These are phyloP conservation scores for Pseudozyma pruni DNA, from an alignment of 1,284 basidiomycete genomes.

Conservation along the genomic window DNA sequence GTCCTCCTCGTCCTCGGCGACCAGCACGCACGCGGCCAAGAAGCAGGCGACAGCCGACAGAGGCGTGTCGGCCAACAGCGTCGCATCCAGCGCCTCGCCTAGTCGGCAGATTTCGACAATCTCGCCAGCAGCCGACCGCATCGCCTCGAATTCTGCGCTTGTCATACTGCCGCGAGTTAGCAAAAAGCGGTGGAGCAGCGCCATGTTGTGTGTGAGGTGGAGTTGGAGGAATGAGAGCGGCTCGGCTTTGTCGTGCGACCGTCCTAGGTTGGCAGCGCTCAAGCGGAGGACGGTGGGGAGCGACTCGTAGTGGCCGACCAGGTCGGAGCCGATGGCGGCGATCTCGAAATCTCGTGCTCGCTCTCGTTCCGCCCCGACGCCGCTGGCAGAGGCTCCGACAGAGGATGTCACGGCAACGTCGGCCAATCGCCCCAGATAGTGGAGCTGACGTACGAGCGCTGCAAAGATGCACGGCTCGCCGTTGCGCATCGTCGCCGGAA, in stretches of 20 bases:
- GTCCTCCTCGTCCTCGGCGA: slow-evolving; percentile 27
- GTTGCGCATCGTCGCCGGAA: slow-evolving; percentile 29
- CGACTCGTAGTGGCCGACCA: slow-evolving; percentile 35
- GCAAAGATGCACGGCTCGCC: slow-evolving; percentile 43
- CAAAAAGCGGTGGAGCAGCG: slow-evolving; percentile 28
- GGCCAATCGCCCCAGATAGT: slow-evolving; percentile 29
- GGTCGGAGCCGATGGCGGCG: slow-evolving; percentile 23
- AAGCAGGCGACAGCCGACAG: slow-evolving; percentile 28
- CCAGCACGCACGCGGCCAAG: slow-evolving; percentile 20
- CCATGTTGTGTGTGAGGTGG: slow-evolving; percentile 40
- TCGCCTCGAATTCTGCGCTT: slow-evolving; percentile 23
- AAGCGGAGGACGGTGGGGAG: slow-evolving; percentile 33
- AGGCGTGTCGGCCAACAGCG: slow-evolving; percentile 29
- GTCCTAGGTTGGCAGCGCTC: slow-evolving; percentile 16
- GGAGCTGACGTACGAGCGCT: slow-evolving; percentile 40
- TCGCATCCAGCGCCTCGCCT: slow-evolving; percentile 20
- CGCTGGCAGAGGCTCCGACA: not conserved
- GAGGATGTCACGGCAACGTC: slow-evolving; percentile 19
- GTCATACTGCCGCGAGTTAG: slow-evolving; percentile 17
- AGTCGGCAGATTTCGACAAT: slow-evolving; percentile 33
- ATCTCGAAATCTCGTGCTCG: slow-evolving; percentile 22
- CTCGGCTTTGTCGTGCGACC: slow-evolving; percentile 24
- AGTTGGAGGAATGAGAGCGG: slow-evolving; percentile 35
- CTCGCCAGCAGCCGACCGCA: slow-evolving; percentile 30
- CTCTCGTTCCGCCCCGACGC: slow-evolving; percentile 2